Base-by-base conservation (phyloP, 495 filamentous ascomycete genomes). In the Neurospora sp. region DNA sequence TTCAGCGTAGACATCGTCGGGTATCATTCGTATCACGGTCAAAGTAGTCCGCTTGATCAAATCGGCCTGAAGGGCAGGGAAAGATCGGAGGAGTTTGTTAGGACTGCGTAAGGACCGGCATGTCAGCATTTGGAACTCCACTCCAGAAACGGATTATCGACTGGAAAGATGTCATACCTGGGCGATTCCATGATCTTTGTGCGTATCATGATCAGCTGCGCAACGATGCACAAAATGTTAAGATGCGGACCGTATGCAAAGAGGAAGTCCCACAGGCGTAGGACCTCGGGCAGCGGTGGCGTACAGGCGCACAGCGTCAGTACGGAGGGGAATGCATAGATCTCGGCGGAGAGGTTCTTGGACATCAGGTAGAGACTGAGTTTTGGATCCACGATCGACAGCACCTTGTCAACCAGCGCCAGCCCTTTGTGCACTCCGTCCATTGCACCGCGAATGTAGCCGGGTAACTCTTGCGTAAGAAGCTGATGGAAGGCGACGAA, bases 251-350 rank as follows among this genome's bases (percentile, higher is more conserved):
- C 96, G 77, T 97, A 99, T 0, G 96, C 94, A 79, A 99, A 94
- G 15, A 98, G 85, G 76, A 99, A 99, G 81, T 99, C 96, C 96
- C 96, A 99, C n/a, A 98, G 86, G 71, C 91, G 89, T 42, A 99
- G 83, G 7, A 99, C 96, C 78, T 99, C 95, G 0, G 94, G 96
- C 42, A 99, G 81, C 4, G 96, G 96, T n/a, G 96, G 96, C 31
- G 96, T 98, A 77, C 96, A 98, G 39, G 96, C 96, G 79, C 93
- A 97, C 21, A 98, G 86, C 0, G 96, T 99, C 43, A 98, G 85
- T 0, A 99, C 96, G 11, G 93, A 96, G 8, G 96, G 93, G 78
- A 99, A 99, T n/a, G 94, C 96, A 79, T 98, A 99, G 34, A 99
- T 89, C 83, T 97, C 92, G 3, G 96, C 96, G 72, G 92, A 90